A percentile compares a stretch with the other conserved stretches of the same genome.
phyloP scores from a whole-genome alignment of 2,329 filamentous ascomycete species.

The Escovopsis sp. region DNA sequence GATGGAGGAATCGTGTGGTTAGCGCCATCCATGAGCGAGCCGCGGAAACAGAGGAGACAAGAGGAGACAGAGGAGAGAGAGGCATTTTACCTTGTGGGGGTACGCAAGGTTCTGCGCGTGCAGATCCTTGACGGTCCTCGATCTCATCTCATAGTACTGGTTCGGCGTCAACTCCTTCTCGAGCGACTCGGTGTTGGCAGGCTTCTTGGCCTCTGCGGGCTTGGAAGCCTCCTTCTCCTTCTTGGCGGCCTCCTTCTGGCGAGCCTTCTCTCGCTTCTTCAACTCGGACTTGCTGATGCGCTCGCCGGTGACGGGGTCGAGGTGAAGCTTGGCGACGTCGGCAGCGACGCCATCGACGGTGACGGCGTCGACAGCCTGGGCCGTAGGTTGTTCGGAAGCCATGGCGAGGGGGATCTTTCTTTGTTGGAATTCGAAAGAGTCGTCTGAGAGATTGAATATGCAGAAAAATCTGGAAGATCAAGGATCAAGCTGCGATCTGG shows the following conservation, averaged over 20 bases:
- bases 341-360: conserved; percentile 27
- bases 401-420: conserved; percentile 10
- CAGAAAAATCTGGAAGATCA: not conserved
- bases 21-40: no score
- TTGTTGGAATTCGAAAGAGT: not conserved
- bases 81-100: conserved; percentile 53
- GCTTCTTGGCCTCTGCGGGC: conserved; percentile 5
- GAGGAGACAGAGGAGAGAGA: no score
- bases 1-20: not conserved
- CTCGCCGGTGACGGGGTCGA: conserved; percentile 91
- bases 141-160: conserved; percentile 91
- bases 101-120: conserved; percentile 39
- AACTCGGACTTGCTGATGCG: conserved; percentile 70
- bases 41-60: not conserved
- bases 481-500: no score
- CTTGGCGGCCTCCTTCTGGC: conserved; percentile 79
- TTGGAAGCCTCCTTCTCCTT: conserved; percentile 67
- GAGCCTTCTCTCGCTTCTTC: conserved; percentile 91
- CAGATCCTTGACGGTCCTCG: conserved; percentile 48
- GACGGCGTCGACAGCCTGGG: conserved; percentile 18
- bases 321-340: conserved; percentile 56
- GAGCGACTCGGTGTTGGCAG: conserved; percentile 42
- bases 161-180: conserved; percentile 44
- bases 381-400: conserved; percentile 18
- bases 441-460: not conserved